Conservation (phyloP, 495 filamentous ascomycete genomes). For the Aspergillus carlsbadensis region DNA sequence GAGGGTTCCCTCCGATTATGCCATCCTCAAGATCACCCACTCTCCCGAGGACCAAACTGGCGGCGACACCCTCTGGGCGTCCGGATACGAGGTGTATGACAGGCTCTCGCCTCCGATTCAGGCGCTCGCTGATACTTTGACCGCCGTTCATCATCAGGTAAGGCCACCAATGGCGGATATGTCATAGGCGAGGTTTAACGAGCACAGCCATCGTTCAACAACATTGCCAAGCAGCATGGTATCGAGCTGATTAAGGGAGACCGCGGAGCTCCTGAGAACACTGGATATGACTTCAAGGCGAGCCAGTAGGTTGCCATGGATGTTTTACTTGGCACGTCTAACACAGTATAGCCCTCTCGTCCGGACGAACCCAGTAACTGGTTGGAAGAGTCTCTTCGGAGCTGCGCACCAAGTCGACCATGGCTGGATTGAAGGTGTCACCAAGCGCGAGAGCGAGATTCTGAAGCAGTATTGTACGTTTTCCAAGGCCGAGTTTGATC, state of each 20-base stretch:
- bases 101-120: not conserved
- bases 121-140: not conserved
- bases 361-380: slow-evolving; percentile 11
- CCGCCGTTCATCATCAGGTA: slow-evolving; percentile 5
- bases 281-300: slow-evolving; percentile 3
- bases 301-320: not conserved
- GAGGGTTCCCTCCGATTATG: slow-evolving; percentile 1
- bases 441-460: slow-evolving; percentile 2
- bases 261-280: slow-evolving; percentile 5
- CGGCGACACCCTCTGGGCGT: slow-evolving; percentile 10
- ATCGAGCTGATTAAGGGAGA: not conserved
- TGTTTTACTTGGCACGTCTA: not conserved
- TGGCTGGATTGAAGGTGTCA: slow-evolving; percentile 5
- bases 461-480: slow-evolving; percentile 8
- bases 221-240: slow-evolving; percentile 1
- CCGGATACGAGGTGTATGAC: slow-evolving; percentile 11
- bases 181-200: not conserved
- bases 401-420: not conserved
- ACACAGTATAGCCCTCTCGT: not conserved
- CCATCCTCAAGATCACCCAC: not conserved
- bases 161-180: not conserved
- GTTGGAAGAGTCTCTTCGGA: slow-evolving; percentile 12
- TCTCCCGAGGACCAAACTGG: slow-evolving; percentile 7
- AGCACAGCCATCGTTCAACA: not conserved
- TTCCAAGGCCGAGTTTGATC: not conserved